Percentiles rank a stretch among this genome's conserved stretches.
phyloP scores from a whole-genome alignment of 768 basidiomycete species.

The Lactarius quietus region DNA sequence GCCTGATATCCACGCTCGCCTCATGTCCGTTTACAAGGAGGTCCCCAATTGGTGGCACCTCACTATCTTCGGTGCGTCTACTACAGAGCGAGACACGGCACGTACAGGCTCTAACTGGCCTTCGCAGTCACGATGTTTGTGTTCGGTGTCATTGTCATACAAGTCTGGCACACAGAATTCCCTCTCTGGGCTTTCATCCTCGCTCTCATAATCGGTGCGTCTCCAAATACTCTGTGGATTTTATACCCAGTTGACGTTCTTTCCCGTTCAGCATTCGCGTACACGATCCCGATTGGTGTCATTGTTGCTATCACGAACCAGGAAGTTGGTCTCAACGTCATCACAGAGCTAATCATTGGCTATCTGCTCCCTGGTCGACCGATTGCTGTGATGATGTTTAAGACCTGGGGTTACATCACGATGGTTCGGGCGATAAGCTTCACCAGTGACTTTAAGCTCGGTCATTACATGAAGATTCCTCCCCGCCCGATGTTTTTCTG shows the following conservation, averaged over 20 bases:
- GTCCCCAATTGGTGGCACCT: conserved; percentile 77
- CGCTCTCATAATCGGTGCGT: conserved; percentile 55
- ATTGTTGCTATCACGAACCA: too few relatives aligned
- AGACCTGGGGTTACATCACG: conserved; percentile 75
- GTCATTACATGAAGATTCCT: too few relatives aligned
- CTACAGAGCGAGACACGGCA: background rate
- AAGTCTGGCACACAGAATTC: too few relatives aligned
- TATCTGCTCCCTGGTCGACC: conserved; percentile 77
- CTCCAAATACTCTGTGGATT: background rate
- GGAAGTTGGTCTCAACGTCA: too few relatives aligned
- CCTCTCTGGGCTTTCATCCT: too few relatives aligned
- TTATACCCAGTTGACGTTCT: conserved; percentile 30
- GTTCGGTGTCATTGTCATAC: too few relatives aligned
- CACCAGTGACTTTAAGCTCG: too few relatives aligned
- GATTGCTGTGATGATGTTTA: conserved; percentile 83
- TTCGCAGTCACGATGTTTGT: conserved; percentile 38
- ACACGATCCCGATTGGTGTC: too few relatives aligned
- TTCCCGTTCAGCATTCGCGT: too few relatives aligned
- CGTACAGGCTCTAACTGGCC: background rate
- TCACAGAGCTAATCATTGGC: too few relatives aligned
- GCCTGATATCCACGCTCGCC: too few relatives aligned
- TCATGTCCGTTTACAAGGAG: too few relatives aligned
- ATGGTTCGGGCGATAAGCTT: conserved; percentile 64
- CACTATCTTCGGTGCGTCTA: conserved; percentile 45
- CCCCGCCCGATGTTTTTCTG: conserved; percentile 66